phyloP scores from a whole-genome alignment of 192 early-diverging fungal species.

The Cetraspora pellucida region DNA sequence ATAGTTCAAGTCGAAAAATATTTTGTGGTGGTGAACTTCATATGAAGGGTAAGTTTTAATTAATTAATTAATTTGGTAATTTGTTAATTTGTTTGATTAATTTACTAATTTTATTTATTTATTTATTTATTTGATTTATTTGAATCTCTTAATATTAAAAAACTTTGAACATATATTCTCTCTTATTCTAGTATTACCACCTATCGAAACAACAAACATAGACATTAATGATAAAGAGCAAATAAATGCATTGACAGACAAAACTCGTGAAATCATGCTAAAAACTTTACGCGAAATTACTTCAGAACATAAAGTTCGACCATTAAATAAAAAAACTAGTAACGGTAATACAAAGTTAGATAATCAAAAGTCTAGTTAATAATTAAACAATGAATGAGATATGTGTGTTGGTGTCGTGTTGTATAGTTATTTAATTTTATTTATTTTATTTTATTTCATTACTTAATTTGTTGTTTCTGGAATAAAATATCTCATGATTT shows the following conservation, averaged over 20 bases:
- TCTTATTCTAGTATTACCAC: slow-evolving; percentile 45
- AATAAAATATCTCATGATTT: too few species aligned
- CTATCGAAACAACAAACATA: slow-evolving; percentile 52
- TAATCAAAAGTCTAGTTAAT: too few species aligned
- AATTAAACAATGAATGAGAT: too few species aligned
- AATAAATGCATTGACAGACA: slow-evolving; percentile 50
- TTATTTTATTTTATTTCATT: too few species aligned
- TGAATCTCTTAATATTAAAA: background rate
- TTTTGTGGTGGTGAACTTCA: slow-evolving; percentile 58
- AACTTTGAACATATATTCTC: background rate
- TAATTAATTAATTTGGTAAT: background rate
- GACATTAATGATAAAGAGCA: slow-evolving; percentile 37
- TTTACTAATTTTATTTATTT: background rate
- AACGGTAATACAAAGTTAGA: too few species aligned
- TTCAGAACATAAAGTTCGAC: background rate
- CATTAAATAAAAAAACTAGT: too few species aligned
- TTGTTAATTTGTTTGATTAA: too few species aligned
- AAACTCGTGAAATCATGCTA: slow-evolving; percentile 56
- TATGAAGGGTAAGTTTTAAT: slow-evolving; percentile 51
- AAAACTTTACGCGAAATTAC: slow-evolving; percentile 54
- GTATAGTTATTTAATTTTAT: too few species aligned
- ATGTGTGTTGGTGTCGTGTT: too few species aligned
- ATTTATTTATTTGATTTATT: background rate
- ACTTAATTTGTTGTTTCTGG: too few species aligned
- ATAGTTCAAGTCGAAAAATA: slow-evolving; percentile 52